These are phyloP conservation scores for Ensete ventricosum DNA, from an alignment of 176 grass and related monocot genomes.

Conservation along the genomic window DNA sequence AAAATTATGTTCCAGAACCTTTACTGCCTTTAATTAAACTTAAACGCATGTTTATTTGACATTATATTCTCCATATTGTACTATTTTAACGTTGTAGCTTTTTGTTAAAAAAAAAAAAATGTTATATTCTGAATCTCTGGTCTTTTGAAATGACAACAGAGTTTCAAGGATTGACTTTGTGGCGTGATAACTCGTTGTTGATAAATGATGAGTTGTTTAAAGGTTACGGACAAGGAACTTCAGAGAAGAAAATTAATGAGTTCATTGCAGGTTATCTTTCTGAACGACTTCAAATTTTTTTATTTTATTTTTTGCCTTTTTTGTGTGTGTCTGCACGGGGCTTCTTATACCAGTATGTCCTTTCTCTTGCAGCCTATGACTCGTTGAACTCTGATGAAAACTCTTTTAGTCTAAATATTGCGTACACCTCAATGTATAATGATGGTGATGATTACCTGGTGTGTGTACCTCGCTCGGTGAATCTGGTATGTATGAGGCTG, in stretches of 20 bases:
- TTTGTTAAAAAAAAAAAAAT: neutral
- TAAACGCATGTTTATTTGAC: neutral
- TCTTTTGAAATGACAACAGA: conserved; percentile 40
- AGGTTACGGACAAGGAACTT: conserved; percentile 51
- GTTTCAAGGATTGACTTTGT: conserved; percentile 51
- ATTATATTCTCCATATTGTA: neutral
- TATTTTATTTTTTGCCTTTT: too few species aligned
- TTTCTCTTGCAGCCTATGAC: conserved; percentile 61
- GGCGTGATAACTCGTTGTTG: conserved; percentile 50
- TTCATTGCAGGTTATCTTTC: conserved; percentile 54
- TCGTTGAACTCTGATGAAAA: conserved; percentile 59
- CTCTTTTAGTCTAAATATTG: conserved; percentile 55
- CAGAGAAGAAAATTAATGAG: conserved; percentile 48
- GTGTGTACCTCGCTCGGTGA: conserved; percentile 67
- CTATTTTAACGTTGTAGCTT: conserved; percentile 1
- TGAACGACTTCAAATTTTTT: too few species aligned
- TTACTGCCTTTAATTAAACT: neutral
- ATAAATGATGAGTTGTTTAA: conserved; percentile 70
- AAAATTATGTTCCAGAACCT: neutral
- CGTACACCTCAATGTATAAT: conserved; percentile 89
- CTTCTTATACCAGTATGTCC: neutral
- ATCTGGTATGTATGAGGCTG: conserved; percentile 33
- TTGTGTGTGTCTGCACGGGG: neutral
- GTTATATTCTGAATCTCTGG: neutral
- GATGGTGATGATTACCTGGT: conserved; percentile 52